Evolutionary conservation across 768 basidiomycete species (phyloP), one percentile per base, ranked within the genome.

Genomic region (Tricholomella constricta): DNA sequence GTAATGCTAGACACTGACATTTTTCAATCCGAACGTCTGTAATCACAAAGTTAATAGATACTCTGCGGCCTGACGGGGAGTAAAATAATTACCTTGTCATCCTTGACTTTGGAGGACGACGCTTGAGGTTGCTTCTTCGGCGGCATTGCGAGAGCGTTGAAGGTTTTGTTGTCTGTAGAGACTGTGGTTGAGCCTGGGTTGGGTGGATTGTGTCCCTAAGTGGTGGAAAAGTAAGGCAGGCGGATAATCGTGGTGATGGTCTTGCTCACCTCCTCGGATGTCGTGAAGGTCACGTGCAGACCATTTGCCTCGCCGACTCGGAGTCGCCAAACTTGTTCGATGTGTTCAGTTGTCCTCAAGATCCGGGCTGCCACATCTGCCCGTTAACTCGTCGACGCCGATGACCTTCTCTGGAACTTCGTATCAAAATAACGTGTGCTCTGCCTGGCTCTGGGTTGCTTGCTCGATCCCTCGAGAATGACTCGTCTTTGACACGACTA

Each of bases 11-110:
- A 51, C 20, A 50, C 55, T 37, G 29, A 64, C 63, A 25, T 64
- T 64, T 60, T 64, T 64, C 25, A 64, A 40, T 23, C 63, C 63
- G 36, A 64, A 64, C 1, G 63, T 64, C 63, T 64, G 45, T 10
- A 43, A 40, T 34, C 10, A 32, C 15, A 17, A 20, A 49, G 49
- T 60, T 31, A 55, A 49, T 34, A 17, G 32, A 3, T 47, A 47
- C 46, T 38, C 29, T 25, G 48, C 45, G 35, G 46, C n/a, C 52
- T 29, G n/a, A 11, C 7, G 38, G 36, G 44, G 26, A 36, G 42
- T 48, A 25, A 22, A 45, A 40, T 25, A 51, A 40, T 14, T 57
- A 60, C 63, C 61, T 64, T 64, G 55, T 64, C 63, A 1, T 64
- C 63, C 44, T 64, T 64, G 29, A 64, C 48, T 55, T 64, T 64